Base-by-base conservation (phyloP, 352 stramenopile genomes). In the Phytophthora nicotianae region DNA sequence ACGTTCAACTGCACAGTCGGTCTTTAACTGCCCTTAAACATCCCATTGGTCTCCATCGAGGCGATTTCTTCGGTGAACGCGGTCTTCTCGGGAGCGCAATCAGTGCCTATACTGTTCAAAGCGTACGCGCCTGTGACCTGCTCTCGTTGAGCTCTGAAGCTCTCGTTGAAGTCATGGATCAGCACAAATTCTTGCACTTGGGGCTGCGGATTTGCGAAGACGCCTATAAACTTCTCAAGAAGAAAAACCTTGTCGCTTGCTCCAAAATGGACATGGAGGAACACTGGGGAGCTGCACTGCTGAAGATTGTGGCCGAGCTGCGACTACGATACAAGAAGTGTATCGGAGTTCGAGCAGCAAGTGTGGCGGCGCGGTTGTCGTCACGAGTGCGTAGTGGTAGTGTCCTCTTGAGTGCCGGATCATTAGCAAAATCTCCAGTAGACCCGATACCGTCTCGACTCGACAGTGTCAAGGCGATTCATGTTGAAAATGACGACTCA, bases 51-150 rank as follows among this genome's bases (percentile, higher is more conserved):
- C 57, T 77, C 10, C 65, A 61, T 7, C 63, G 68, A 5, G 81
- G 81, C 0, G 75, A 83, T 41, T 89, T 69, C 50, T 90, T 92
- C 26, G 81, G 83, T n/a, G 77, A 92, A 23, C 61, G 65, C 6
- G 81, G 81, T 0, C 45, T 92, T 16, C 68, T 90, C 0, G 77
- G 74, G 0, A 82, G 74, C 41, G 70, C 79, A 0, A 77, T 87
- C 33, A 77, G 68, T 41, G 40, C 52, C 4, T 77, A 65, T 37
- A 77, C 74, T 0, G 71, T 89, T 9, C 51, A 46, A 41, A 71
- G 57, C 9, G 59, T 79, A 3, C 54, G 67, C 10, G 68, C 67
- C 0, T 79, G 67, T 27, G 66, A 75, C 48, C 19, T 79, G 33
- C 37, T 79, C 5, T 65, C 57, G 3, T 52, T 87, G 24, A 72